Evolutionary conservation across 129 eudicot species (phyloP), one percentile per base, ranked within the genome.

Genomic region (Oenanthe sinensis): DNA sequence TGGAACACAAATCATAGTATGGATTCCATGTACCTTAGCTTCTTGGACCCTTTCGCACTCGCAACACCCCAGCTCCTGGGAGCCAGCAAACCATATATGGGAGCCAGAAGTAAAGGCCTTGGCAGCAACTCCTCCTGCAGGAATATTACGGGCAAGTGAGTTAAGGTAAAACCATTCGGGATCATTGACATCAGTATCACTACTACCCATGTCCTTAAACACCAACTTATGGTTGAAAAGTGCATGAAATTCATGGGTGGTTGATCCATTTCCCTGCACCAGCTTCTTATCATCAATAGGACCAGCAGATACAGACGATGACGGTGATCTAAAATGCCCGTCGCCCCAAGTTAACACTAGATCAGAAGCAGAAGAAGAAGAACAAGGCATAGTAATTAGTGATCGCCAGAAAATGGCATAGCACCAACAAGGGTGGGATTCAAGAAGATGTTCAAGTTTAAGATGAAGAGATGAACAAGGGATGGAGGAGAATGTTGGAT

Each of bases 351-450:
- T 60, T 4, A 60, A 60, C 33, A 60, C 68, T 1, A n/a, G 28
- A 8, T n/a, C 67, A n/a, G 67, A 58, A n/a, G n/a, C n/a, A n/a
- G 33, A 7, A 8, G 65, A 55, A 55, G 4, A n/a, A 58, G 65
- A 58, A 58, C 1, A 24, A 58, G 30, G 14, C 26, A 60, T 22
- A n/a, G 15, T 60, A 3, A 7, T 24, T 8, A 24, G 15, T 9
- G 68, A 60, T n/a, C 68, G 68, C 68, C 68, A 60, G 36, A n/a
- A 9, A 60, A 60, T 60, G 30, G 14, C 68, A 60, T 60, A 60
- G 68, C 68, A 60, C 68, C 68, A 60, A 60, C 68, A 22, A 60
- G 68, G 68, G n/a, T 60, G 68, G 36, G 68, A n/a, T 10, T 60
- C 33, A 60, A 60, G 33, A 60, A 60, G 68, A 60, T 60, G 68